Percentiles rank a stretch among this genome's conserved stretches.
These are phyloP conservation scores for Zygosaccharomyces rouxii DNA, from an alignment of 805 yeast species.

Conservation along the genomic window DNA sequence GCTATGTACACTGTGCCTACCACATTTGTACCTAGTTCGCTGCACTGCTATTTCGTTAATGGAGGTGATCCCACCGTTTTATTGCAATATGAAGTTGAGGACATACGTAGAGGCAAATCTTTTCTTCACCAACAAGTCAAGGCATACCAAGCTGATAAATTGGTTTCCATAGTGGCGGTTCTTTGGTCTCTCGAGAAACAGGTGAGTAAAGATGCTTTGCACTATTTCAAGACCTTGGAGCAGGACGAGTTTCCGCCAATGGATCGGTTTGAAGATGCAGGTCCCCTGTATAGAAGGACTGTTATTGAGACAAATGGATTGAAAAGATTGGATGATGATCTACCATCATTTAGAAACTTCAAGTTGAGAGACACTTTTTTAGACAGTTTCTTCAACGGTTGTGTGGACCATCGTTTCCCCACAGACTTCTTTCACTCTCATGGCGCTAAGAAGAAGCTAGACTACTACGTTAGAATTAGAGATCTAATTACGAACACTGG, in stretches of 20 bases:
- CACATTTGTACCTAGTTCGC: slow-evolving; percentile 50
- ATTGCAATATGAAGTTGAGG: slow-evolving; percentile 52
- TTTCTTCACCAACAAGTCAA: slow-evolving; percentile 50
- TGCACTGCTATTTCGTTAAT: slow-evolving; percentile 61
- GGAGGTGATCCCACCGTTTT: slow-evolving; percentile 47
- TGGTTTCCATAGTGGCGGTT: slow-evolving; percentile 50
- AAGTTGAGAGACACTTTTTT: slow-evolving; percentile 17
- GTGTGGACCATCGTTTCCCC: slow-evolving; percentile 36
- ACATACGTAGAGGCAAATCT: slow-evolving; percentile 49
- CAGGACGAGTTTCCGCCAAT: slow-evolving; percentile 36
- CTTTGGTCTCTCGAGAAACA: slow-evolving; percentile 36
- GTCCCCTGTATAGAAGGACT: slow-evolving; percentile 20
- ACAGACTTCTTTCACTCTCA: slow-evolving; percentile 32
- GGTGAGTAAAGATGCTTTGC: slow-evolving; percentile 13
- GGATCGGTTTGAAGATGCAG: slow-evolving; percentile 28
- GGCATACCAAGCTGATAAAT: slow-evolving; percentile 49
- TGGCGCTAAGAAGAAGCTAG: slow-evolving; percentile 18
- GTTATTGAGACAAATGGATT: slow-evolving; percentile 13
- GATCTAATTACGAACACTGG: slow-evolving; percentile 7
- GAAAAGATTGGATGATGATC: slow-evolving; percentile 9
- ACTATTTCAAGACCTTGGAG: slow-evolving; percentile 29
- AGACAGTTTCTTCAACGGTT: slow-evolving; percentile 34
- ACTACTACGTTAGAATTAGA: slow-evolving; percentile 27
- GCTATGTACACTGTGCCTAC: slow-evolving; percentile 48
- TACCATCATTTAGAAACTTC: slow-evolving; percentile 9